A percentile compares a stretch with the other conserved stretches of the same genome.
These are phyloP conservation scores for Phytophthora capsici DNA, from an alignment of 352 stramenopile species.

Conservation along the genomic window DNA sequence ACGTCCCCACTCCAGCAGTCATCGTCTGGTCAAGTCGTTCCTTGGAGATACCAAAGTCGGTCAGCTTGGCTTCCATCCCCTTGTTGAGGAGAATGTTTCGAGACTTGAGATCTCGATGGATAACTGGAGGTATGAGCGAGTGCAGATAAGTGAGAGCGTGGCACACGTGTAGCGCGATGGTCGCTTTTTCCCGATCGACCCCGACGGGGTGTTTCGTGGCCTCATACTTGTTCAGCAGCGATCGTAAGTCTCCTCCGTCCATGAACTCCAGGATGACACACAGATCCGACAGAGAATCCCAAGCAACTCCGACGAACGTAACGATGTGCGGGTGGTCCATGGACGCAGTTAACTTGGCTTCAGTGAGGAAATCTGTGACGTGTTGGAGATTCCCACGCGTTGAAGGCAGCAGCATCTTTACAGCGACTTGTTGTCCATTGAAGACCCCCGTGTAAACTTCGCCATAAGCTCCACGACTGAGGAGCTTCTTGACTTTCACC, in stretches of 20 bases:
- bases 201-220: constrained; percentile 17
- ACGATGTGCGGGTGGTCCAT: constrained; percentile 65
- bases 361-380: constrained; percentile 53
- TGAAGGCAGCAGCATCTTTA: constrained; percentile 49
- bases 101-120: constrained; percentile 56
- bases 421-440: constrained; percentile 39
- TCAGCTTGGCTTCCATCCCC: constrained; percentile 60
- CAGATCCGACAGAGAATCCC: constrained; percentile 57
- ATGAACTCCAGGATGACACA: constrained; percentile 57
- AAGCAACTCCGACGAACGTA: constrained; percentile 54
- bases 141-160: constrained; percentile 40
- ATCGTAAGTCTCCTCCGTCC: constrained; percentile 46
- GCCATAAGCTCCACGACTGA: constrained; percentile 52
- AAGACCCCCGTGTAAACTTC: constrained; percentile 51
- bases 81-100: constrained; percentile 35
- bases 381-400: constrained; percentile 35
- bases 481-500: constrained; percentile 24
- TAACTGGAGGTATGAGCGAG: constrained; percentile 25
- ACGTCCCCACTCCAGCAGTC: constrained; percentile 23
- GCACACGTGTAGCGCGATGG: constrained; percentile 36
- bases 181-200: constrained; percentile 39
- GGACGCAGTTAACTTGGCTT: constrained; percentile 53
- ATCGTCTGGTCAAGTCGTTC: constrained; percentile 45
- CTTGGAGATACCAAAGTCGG: constrained; percentile 70
- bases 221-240: constrained; percentile 31